Evolutionary conservation across 2,329 filamentous ascomycete genomes (phyloP).

Genomic region (Ambrosiella xylebori): DNA sequence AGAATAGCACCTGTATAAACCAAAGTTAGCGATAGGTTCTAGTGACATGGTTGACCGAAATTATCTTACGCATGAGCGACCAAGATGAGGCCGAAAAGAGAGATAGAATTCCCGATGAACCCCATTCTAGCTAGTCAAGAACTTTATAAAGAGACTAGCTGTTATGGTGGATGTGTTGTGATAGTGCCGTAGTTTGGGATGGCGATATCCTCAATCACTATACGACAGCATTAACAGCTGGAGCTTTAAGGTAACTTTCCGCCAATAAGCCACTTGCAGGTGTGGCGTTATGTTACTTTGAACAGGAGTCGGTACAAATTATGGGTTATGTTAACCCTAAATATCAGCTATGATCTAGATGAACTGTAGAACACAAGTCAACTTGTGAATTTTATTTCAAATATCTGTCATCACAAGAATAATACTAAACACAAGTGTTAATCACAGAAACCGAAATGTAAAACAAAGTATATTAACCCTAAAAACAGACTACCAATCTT

Average conservation of each 20-base stretch:
- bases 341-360: background rate
- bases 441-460: background rate
- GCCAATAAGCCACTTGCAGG: background rate
- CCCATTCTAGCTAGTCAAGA: conserved; percentile 1
- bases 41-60: background rate
- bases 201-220: background rate
- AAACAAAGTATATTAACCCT: background rate
- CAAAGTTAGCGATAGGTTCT: conserved; percentile 5
- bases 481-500: background rate
- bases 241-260: background rate
- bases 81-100: conserved; percentile 57
- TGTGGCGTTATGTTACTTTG: background rate
- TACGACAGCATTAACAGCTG: background rate
- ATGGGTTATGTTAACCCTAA: background rate
- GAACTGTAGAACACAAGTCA: background rate
- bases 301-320: background rate
- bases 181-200: background rate
- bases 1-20: conserved; percentile 64
- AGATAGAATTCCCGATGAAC: conserved; percentile 6
- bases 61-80: conserved; percentile 62
- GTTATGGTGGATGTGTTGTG: too few relatives aligned
- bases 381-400: background rate
- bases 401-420: background rate
- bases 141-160: background rate
- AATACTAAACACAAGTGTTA: background rate